Evolutionary conservation across 495 filamentous ascomycete species (phyloP).

Genomic region (Penicillium waksmanii): DNA sequence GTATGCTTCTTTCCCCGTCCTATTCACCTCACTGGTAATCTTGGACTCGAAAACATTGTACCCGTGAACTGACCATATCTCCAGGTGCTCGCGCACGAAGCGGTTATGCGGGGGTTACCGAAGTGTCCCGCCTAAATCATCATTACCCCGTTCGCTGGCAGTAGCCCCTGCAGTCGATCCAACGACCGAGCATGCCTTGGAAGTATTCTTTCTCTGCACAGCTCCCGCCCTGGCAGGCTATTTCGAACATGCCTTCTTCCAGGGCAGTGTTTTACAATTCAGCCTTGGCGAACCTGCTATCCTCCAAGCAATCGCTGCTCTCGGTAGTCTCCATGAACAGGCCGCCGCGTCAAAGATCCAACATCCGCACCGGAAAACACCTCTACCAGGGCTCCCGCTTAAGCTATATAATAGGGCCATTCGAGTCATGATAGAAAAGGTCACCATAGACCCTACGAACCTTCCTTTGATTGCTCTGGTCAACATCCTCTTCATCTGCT

Average conservation of each 20-base stretch:
- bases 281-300: constrained; percentile 63
- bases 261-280: constrained; percentile 54
- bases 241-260: constrained; percentile 64
- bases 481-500: constrained; percentile 25
- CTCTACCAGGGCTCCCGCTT: constrained; percentile 9
- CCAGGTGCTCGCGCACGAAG: constrained; percentile 38
- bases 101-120: constrained; percentile 41
- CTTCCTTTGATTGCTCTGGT: constrained; percentile 17
- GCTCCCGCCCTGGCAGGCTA: constrained; percentile 63
- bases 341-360: background rate
- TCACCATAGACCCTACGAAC: constrained; percentile 5
- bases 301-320: constrained; percentile 63
- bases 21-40: no score
- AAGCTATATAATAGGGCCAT: constrained; percentile 26
- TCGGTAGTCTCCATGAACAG: constrained; percentile 62
- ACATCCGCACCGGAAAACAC: background rate
- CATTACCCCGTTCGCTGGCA: constrained; percentile 11
- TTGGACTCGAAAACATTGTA: background rate
- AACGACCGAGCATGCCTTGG: constrained; percentile 16
- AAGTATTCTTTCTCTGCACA: constrained; percentile 24
- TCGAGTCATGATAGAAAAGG: constrained; percentile 20
- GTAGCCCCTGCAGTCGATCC: constrained; percentile 11
- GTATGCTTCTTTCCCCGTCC: constrained; percentile 9
- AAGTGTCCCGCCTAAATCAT: background rate
- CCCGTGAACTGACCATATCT: background rate